phyloP scores from a whole-genome alignment of 192 early-diverging fungal genomes.

The Rhizophagus prolifer region DNA sequence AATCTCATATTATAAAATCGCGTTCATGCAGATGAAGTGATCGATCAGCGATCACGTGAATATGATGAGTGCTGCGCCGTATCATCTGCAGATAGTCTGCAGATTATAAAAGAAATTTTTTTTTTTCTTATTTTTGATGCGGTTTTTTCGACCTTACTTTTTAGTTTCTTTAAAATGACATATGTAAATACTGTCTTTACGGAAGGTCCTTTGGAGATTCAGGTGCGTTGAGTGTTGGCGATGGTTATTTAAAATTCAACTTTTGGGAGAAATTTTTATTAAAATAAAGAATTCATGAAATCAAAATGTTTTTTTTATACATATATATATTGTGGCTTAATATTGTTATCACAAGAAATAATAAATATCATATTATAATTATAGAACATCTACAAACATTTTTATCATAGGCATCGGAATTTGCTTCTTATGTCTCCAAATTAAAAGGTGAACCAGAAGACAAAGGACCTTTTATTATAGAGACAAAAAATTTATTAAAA shows the following conservation, averaged over 20 bases:
- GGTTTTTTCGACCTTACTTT: neutral
- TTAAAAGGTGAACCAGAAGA: constrained; percentile 53
- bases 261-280: neutral
- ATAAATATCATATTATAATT: neutral
- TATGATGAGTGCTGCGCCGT: too few species aligned
- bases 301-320: too few species aligned
- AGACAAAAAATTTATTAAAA: constrained; percentile 52
- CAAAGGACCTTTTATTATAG: constrained; percentile 46
- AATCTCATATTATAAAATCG: too few species aligned
- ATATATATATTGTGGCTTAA: neutral
- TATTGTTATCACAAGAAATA: neutral
- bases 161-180: constrained; percentile 11
- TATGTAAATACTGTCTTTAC: constrained; percentile 31
- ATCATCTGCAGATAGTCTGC: too few species aligned
- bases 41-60: too few species aligned
- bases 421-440: constrained; percentile 66
- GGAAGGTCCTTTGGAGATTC: constrained; percentile 24
- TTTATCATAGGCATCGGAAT: constrained; percentile 59
- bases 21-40: too few species aligned
- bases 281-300: too few species aligned
- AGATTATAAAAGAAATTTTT: too few species aligned
- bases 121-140: too few species aligned
- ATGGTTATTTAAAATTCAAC: neutral
- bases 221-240: constrained; percentile 15
- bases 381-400: neutral